Conservation (phyloP, 2,329 filamentous ascomycete genomes). For the Aspergillus piperis region DNA sequence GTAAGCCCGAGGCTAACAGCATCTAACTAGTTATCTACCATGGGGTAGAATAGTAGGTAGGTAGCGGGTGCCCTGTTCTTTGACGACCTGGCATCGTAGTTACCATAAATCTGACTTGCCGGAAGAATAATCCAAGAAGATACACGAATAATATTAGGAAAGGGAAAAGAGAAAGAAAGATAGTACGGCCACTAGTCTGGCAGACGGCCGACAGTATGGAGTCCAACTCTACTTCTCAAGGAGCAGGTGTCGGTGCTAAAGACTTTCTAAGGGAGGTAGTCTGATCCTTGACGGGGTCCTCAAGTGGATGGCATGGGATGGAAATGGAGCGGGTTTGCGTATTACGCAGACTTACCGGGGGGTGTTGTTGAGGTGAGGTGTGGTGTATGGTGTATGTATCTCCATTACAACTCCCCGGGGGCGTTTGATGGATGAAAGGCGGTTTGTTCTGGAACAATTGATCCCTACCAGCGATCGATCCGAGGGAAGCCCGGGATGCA, state of each 20-base stretch:
- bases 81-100: neutral
- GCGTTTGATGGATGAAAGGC: slow-evolving; percentile 2
- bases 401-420: neutral
- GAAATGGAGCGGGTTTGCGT: neutral
- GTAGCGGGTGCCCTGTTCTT: neutral
- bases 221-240: neutral
- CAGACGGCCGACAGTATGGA: slow-evolving; percentile 16
- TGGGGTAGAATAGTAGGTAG: slow-evolving; percentile 4
- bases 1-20: slow-evolving; percentile 1
- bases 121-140: slow-evolving; percentile 15
- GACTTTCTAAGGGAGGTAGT: slow-evolving; percentile 2
- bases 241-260: neutral
- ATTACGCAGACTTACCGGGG: neutral
- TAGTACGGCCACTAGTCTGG: slow-evolving; percentile 21
- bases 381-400: neutral
- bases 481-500: neutral
- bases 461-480: slow-evolving; percentile 17
- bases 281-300: slow-evolving; percentile 1
- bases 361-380: neutral
- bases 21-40: neutral
- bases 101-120: slow-evolving; percentile 2
- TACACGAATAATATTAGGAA: slow-evolving; percentile 21
- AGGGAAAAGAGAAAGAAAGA: slow-evolving; percentile 15
- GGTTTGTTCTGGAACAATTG: slow-evolving; percentile 17
- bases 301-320: neutral